Base-by-base conservation (phyloP, 2,329 filamentous ascomycete genomes). In the Malbranchea zuffiana region DNA sequence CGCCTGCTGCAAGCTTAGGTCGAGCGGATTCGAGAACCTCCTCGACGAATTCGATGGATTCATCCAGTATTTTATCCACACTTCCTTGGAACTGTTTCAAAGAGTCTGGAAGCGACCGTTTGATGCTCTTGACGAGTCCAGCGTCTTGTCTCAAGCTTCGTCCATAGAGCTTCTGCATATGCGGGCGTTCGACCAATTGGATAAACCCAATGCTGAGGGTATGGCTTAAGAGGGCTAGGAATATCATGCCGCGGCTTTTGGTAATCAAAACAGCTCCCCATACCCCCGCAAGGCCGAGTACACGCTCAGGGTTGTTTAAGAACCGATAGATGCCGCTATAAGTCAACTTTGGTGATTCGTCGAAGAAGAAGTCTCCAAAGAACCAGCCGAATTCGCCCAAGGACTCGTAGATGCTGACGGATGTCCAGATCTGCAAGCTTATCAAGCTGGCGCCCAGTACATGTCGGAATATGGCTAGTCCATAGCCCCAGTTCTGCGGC, bases 381-480 rank as follows among this genome's bases (percentile, higher is more conserved):
- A 96, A 96, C 88, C 88, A 98, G 50, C 90, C 90, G 52, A 96
- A 98, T 54, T 98, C 90, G 39, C 90, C 90, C 0, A 98, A 75
- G 2, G 85, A 92, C 34, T 95, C 86, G 58, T 96, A 93, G 48
- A 96, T 87, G 58, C 86, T 95, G 46, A 82, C 69, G 1, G 85
- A 80, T 1, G 87, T 94, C 90, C 90, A 98, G 12, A 92, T 62
- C 53, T 98, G 90, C 34, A 98, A 71, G 7, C 81, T 78, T 41
- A 96, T 77, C 45, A 96, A 67, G 35, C 82, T 75, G 33, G 73
- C 68, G 28, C 90, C 90, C 21, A 96, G 56, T 17, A 95, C 82
- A 53, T 96, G 90, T 54, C 86, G 81, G 41, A 98, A 71, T 15
- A 92, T 68, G 3, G 81, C 81, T 48, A 87, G 74, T n/a, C 85